Percentiles rank a stretch among this genome's conserved stretches.
Evolutionary conservation across 371 early-diverging fungal species (phyloP).

Genomic region (Syncephalastrum monosporum): DNA sequence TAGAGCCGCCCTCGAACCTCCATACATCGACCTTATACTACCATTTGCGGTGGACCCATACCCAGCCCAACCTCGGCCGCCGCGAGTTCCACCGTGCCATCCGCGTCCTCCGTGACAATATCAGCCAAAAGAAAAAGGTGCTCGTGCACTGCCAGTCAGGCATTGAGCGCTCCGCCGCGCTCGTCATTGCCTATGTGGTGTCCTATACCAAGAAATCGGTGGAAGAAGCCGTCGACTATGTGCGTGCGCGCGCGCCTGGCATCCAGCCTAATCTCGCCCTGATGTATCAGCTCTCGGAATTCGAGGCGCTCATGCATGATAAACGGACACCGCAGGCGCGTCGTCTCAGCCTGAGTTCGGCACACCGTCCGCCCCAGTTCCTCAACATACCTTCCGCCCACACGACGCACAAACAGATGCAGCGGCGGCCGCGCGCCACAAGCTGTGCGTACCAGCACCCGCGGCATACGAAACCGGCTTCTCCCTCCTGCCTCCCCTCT

Average conservation of each 20-base stretch:
- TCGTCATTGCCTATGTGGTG: conserved; percentile 30
- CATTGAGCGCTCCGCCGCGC: conserved; percentile 32
- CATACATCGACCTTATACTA: conserved; percentile 17
- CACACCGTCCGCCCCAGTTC: too few relatives aligned
- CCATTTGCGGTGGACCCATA: conserved; percentile 34
- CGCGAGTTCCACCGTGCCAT: conserved; percentile 28
- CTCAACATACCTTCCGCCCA: too few relatives aligned
- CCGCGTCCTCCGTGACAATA: conserved; percentile 9
- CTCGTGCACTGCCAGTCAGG: conserved; percentile 32
- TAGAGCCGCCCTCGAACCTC: conserved; percentile 17
- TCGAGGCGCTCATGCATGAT: conserved; percentile 11
- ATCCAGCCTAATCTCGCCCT: conserved; percentile 36
- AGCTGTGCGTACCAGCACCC: too few relatives aligned
- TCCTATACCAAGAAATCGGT: conserved; percentile 16
- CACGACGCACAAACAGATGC: too few relatives aligned
- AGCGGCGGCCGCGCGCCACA: too few relatives aligned
- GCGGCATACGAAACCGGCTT: too few relatives aligned
- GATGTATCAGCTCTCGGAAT: conserved; percentile 34
- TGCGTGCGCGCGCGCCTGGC: conserved; percentile 24
- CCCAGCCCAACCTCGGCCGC: conserved; percentile 21
- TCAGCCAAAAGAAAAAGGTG: conserved; percentile 7
- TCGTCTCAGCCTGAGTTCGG: too few relatives aligned
- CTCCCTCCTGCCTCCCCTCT: too few relatives aligned
- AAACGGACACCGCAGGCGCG: too few relatives aligned
- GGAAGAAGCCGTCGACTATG: conserved; percentile 22